Base-by-base conservation (phyloP, 257 asterid species). In the Rhazya stricta region DNA sequence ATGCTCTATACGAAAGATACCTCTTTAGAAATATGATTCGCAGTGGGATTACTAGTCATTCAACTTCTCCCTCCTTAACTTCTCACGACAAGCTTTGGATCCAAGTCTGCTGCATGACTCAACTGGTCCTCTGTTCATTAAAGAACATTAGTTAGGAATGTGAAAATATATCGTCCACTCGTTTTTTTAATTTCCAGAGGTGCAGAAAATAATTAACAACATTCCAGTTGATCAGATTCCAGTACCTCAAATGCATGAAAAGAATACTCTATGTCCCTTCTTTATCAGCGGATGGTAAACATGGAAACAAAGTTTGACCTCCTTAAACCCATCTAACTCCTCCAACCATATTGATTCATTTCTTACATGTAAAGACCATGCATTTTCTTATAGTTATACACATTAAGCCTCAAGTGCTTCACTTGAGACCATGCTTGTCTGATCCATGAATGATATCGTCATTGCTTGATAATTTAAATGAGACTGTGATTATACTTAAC, bases 11-110 rank as follows among this genome's bases (percentile, higher is more conserved):
- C 65, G 27, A 11, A 60, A n/a, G 19, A 11, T 3, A 27, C 29
- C 1, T 9, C 18, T 19, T 67, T 23, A 41, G 73, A 29, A 42
- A n/a, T 42, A 29, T 9, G 4, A 41, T 70, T 19, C 8, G 3
- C 1, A 19, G 27, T 53, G 32, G 45, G 53, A 42, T 15, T 80
- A 91, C 97, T 92, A 89, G 58, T 89, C 96, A 51, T 92, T 92
- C 84, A 92, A 78, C 74, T 91, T 91, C 78, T 89, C 94, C 83
- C 98, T 84, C 87, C 98, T 89, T 73, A 88, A 80, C 82, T 87
- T 92, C 90, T 91, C 98, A 54, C 97, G 98, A 78, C 91, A 88
- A 77, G 97, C 98, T 86, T 92, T 92, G 67, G 79, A 87, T 76
- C 92, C 96, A 36, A 81, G 80, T 78, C 81, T 86, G 67, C 87